Conservation (phyloP, 345 rosid species). For the Luvunga scandens region DNA sequence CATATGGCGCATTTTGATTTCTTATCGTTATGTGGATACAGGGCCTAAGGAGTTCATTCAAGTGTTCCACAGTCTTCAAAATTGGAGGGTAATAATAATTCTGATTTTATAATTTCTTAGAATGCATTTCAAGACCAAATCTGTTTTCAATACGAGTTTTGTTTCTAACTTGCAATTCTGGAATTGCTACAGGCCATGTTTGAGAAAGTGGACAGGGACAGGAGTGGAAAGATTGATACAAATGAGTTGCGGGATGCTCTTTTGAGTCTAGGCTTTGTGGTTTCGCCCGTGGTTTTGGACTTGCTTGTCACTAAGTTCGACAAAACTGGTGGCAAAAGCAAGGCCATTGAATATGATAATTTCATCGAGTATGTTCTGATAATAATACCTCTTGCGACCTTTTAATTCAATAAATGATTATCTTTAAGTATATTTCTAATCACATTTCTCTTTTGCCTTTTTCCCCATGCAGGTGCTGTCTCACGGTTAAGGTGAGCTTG, state of each 20-base stretch:
- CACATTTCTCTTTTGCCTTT: neutral
- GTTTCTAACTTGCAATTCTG: neutral
- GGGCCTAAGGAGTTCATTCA: slow-evolving; percentile 84
- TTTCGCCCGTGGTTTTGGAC: slow-evolving; percentile 67
- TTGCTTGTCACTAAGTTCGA: slow-evolving; percentile 81
- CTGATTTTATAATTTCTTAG: neutral
- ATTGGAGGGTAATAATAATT: slow-evolving; percentile 71
- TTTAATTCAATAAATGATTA: neutral
- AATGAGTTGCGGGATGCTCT: slow-evolving; percentile 86
- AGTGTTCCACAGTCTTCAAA: slow-evolving; percentile 92
- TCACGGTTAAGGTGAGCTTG: slow-evolving; percentile 78
- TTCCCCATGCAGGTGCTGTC: slow-evolving; percentile 74
- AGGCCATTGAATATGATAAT: slow-evolving; percentile 86
- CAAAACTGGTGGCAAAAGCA: slow-evolving; percentile 68
- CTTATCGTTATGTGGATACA: slow-evolving; percentile 20
- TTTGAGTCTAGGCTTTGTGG: slow-evolving; percentile 66
- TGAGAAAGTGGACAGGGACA: slow-evolving; percentile 80
- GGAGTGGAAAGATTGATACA: slow-evolving; percentile 79
- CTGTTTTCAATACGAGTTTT: neutral
- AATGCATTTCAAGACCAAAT: neutral
- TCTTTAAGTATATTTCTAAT: neutral
- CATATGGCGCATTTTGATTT: no score
- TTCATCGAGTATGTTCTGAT: slow-evolving; percentile 74
- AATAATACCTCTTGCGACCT: neutral
- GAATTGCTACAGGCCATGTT: slow-evolving; percentile 51